A percentile compares a stretch with the other conserved stretches of the same genome.
phyloP scores from a whole-genome alignment of 306 rosid species.

The Cajanus cajan region DNA sequence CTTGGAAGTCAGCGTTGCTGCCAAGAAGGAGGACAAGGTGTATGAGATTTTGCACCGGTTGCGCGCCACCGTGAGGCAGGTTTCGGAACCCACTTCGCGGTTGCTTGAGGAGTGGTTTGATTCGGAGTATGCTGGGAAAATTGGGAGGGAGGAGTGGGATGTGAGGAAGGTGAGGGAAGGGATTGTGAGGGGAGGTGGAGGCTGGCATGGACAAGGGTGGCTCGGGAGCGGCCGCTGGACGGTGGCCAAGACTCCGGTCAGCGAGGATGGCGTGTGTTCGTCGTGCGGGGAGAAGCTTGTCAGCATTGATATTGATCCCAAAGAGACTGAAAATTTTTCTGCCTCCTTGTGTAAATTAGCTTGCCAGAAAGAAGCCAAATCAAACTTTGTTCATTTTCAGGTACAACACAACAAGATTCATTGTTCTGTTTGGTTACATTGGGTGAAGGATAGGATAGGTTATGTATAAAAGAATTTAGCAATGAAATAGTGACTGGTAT shows the following conservation, averaged over 20 bases:
- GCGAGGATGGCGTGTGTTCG: conserved; percentile 57
- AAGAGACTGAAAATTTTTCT: conserved; percentile 78
- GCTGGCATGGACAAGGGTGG: conserved; percentile 99
- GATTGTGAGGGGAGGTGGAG: conserved; percentile 73
- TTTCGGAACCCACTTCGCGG: conserved; percentile 60
- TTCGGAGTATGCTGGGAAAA: conserved; percentile 48
- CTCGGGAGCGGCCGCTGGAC: conserved; percentile 87
- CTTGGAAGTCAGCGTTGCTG: conserved; percentile 51
- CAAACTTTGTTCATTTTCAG: conserved; percentile 64
- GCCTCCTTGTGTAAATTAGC: conserved; percentile 67
- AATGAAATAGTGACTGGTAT: conserved; percentile 44
- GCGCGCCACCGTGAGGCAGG: conserved; percentile 71
- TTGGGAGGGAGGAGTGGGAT: conserved; percentile 69
- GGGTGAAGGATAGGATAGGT: conserved; percentile 21
- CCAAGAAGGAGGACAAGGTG: conserved; percentile 56
- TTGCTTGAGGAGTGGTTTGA: conserved; percentile 73
- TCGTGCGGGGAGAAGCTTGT: conserved; percentile 70
- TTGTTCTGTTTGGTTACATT: conserved; percentile 12
- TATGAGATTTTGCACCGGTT: conserved; percentile 76
- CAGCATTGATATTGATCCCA: conserved; percentile 84
- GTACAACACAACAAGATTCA: conserved; percentile 40
- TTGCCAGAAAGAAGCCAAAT: conserved; percentile 52
- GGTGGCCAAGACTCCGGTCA: conserved; percentile 61
- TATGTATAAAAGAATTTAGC: conserved; percentile 22
- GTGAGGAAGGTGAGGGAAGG: conserved; percentile 53